Conservation (phyloP, 2,329 filamentous ascomycete genomes). For the Pestalotiopsis sp. region DNA sequence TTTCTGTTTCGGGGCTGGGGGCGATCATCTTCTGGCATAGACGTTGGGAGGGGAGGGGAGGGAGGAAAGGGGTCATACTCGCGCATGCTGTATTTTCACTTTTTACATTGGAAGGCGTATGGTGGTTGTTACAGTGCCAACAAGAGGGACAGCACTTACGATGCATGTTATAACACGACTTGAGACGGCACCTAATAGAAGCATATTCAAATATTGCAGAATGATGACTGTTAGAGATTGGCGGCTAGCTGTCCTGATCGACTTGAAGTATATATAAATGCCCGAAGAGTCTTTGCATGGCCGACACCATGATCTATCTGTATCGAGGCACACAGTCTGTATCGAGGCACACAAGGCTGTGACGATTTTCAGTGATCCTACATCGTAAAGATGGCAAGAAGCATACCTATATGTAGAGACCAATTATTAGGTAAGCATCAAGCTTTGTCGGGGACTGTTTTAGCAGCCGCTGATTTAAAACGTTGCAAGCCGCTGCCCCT, state of each 20-base stretch:
- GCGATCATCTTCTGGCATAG: slow-evolving; percentile 3
- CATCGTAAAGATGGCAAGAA: too few species aligned
- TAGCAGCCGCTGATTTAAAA: neutral
- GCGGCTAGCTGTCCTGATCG: too few species aligned
- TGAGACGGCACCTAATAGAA: slow-evolving; percentile 8
- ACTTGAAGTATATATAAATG: too few species aligned
- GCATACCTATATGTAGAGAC: neutral
- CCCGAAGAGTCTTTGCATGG: too few species aligned
- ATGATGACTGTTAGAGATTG: neutral
- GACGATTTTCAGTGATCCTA: too few species aligned
- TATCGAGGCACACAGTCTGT: too few species aligned
- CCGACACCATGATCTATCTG: too few species aligned
- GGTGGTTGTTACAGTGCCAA: slow-evolving; percentile 7
- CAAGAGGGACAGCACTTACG: slow-evolving; percentile 5
- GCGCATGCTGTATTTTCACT: neutral
- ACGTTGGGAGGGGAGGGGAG: neutral
- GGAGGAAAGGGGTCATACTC: neutral
- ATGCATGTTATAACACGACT: slow-evolving; percentile 7
- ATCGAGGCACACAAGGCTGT: too few species aligned
- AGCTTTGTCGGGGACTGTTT: neutral
- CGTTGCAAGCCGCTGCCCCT: neutral
- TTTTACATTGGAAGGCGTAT: slow-evolving; percentile 5
- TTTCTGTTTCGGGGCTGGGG: neutral
- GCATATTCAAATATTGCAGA: neutral
- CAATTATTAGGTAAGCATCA: neutral